Percentiles rank a stretch among this genome's conserved stretches.
Evolutionary conservation across 2,329 filamentous ascomycete genomes (phyloP).

Genomic region (Pseudogymnoascus pannorum): DNA sequence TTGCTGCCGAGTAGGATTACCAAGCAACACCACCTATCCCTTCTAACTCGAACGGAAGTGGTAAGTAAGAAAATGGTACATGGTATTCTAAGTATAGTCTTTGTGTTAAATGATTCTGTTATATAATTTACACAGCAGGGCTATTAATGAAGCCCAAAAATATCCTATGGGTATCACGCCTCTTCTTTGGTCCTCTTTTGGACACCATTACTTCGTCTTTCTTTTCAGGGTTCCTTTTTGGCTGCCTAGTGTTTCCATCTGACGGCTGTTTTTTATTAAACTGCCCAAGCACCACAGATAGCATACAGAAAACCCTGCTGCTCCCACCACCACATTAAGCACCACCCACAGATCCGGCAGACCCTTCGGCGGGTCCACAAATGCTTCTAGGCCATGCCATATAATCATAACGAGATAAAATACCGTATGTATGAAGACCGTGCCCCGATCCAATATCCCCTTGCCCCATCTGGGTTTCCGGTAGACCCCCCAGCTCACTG

Average conservation of each 20-base stretch:
- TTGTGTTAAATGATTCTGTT: neutral
- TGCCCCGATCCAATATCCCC: constrained; percentile 41
- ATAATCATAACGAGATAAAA: constrained; percentile 72
- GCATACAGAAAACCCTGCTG: constrained; percentile 75
- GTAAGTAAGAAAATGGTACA: neutral
- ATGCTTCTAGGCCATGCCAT: constrained; percentile 74
- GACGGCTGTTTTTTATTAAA: constrained; percentile 23
- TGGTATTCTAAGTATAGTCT: neutral
- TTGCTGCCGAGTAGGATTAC: neutral
- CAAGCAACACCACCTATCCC: neutral
- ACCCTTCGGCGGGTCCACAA: constrained; percentile 56
- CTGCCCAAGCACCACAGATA: constrained; percentile 87
- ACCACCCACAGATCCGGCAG: constrained; percentile 97
- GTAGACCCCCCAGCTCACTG: constrained; percentile 64
- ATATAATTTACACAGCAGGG: neutral
- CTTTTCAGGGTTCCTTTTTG: neutral
- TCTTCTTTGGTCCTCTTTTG: neutral
- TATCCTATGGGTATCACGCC: neutral
- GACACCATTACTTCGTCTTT: neutral
- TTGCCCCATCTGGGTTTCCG: constrained; percentile 40
- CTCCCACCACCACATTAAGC: constrained; percentile 78
- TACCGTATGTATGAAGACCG: constrained; percentile 59
- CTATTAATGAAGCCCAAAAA: neutral
- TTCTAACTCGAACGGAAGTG: neutral
- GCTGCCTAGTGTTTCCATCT: neutral